These are phyloP conservation scores for Penicillium roqueforti DNA, from an alignment of 495 filamentous ascomycete species.

Conservation along the genomic window DNA sequence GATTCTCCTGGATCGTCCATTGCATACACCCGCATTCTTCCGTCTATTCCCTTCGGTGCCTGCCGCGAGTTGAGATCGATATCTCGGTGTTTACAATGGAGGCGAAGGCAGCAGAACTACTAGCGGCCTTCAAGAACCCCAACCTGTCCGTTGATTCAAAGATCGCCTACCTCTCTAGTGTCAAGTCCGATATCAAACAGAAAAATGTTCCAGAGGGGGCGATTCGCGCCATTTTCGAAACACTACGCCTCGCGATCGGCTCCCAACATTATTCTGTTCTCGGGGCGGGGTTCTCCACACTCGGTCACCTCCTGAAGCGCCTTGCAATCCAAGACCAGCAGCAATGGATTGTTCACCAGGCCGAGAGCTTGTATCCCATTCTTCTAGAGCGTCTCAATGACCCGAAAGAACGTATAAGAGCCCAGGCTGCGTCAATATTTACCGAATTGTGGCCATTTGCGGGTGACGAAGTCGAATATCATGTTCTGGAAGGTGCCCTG, in stretches of 20 bases:
- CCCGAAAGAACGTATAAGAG: slow-evolving; percentile 73
- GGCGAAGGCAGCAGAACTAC: slow-evolving; percentile 51
- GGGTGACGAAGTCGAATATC: slow-evolving; percentile 68
- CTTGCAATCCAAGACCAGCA: slow-evolving; percentile 76
- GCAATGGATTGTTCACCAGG: slow-evolving; percentile 58
- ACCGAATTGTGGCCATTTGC: slow-evolving; percentile 63
- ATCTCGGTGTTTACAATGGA: slow-evolving; percentile 33
- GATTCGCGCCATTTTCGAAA: slow-evolving; percentile 68
- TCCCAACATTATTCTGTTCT: slow-evolving; percentile 67
- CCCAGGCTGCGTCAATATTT: slow-evolving; percentile 66
- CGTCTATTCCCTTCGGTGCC: slow-evolving; percentile 17
- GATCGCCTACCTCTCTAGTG: slow-evolving; percentile 60
- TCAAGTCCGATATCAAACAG: slow-evolving; percentile 87
- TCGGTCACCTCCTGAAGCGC: slow-evolving; percentile 80
- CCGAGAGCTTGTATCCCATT: slow-evolving; percentile 60
- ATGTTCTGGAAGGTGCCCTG: slow-evolving; percentile 73
- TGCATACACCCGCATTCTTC: slow-evolving; percentile 5
- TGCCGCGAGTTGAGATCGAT: slow-evolving; percentile 12
- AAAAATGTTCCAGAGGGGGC: slow-evolving; percentile 74
- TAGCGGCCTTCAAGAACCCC: slow-evolving; percentile 59
- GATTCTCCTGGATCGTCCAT: slow-evolving; percentile 5
- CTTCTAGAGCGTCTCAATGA: slow-evolving; percentile 86
- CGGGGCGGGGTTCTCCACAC: slow-evolving; percentile 74
- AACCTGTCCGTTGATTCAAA: slow-evolving; percentile 68
- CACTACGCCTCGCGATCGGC: slow-evolving; percentile 59